These are phyloP conservation scores for Daedaleopsis sinensis DNA, from an alignment of 768 basidiomycete genomes.

Conservation along the genomic window DNA sequence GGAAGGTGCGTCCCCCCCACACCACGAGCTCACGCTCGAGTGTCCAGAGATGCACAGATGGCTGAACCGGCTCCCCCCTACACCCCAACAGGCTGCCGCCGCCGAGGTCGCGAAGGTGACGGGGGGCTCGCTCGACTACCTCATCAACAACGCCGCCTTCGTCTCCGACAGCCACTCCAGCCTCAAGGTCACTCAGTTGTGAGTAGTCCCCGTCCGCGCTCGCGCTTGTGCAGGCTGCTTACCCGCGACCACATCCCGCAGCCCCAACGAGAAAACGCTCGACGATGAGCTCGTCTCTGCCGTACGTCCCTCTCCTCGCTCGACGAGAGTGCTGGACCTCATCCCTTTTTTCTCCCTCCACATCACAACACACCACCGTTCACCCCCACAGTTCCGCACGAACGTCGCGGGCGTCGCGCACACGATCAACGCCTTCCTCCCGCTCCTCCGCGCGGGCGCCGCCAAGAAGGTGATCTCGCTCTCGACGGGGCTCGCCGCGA, in stretches of 20 bases:
- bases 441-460: slow-evolving; percentile 37
- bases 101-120: slow-evolving; percentile 30
- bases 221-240: neutral
- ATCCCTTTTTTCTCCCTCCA: neutral
- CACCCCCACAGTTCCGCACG: slow-evolving; percentile 27
- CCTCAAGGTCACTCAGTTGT: slow-evolving; percentile 26
- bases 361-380: neutral
- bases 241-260: neutral
- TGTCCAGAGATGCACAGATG: neutral
- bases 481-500: slow-evolving; percentile 34
- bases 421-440: slow-evolving; percentile 43
- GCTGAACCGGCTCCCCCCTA: no score
- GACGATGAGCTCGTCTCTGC: slow-evolving; percentile 25
- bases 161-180: slow-evolving; percentile 10
- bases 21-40: no score
- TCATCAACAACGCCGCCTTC: slow-evolving; percentile 42
- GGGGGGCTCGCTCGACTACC: slow-evolving; percentile 38
- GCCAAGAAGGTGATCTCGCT: slow-evolving; percentile 41
- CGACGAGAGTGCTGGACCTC: neutral
- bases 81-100: slow-evolving; percentile 25
- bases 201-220: slow-evolving; percentile 11
- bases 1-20: slow-evolving; percentile 33
- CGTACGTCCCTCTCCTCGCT: slow-evolving; percentile 13
- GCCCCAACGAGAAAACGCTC: slow-evolving; percentile 24
- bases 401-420: slow-evolving; percentile 41